phyloP scores from a whole-genome alignment of 2,329 filamentous ascomycete species.

The Sporothrix schenckii region DNA sequence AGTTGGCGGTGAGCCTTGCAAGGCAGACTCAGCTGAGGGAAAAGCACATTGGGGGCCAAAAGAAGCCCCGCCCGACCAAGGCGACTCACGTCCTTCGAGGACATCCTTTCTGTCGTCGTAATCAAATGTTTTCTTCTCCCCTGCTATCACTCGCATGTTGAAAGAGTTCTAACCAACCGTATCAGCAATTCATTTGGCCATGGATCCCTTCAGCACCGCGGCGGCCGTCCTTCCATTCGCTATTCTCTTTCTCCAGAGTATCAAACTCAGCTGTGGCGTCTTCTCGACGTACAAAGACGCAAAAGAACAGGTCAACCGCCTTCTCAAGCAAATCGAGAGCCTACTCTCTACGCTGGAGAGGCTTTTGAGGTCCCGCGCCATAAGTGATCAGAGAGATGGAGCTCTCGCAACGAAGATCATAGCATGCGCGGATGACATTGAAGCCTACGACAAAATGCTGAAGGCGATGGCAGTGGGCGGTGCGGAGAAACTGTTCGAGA shows the following conservation, averaged over 20 bases:
- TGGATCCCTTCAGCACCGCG: background rate
- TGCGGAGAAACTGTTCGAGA: background rate
- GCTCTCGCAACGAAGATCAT: background rate
- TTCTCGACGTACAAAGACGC: background rate
- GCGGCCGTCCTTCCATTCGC: background rate
- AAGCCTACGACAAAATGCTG: background rate
- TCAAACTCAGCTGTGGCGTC: background rate
- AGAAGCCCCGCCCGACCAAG: background rate
- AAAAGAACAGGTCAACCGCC: background rate
- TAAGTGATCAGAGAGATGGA: background rate
- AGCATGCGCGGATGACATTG: background rate
- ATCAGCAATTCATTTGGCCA: background rate
- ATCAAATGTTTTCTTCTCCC: background rate
- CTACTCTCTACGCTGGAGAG: background rate
- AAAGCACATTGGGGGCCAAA: background rate
- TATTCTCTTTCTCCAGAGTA: background rate
- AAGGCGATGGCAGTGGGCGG: background rate
- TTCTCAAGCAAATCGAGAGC: background rate
- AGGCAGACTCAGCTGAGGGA: background rate
- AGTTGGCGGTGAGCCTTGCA: conserved; percentile 1
- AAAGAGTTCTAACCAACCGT: background rate
- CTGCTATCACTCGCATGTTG: background rate
- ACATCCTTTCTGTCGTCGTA: background rate
- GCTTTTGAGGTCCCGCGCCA: background rate
- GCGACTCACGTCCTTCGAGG: background rate